Evolutionary conservation across 495 filamentous ascomycete genomes (phyloP).

Genomic region (Hypoxylon intermedium): DNA sequence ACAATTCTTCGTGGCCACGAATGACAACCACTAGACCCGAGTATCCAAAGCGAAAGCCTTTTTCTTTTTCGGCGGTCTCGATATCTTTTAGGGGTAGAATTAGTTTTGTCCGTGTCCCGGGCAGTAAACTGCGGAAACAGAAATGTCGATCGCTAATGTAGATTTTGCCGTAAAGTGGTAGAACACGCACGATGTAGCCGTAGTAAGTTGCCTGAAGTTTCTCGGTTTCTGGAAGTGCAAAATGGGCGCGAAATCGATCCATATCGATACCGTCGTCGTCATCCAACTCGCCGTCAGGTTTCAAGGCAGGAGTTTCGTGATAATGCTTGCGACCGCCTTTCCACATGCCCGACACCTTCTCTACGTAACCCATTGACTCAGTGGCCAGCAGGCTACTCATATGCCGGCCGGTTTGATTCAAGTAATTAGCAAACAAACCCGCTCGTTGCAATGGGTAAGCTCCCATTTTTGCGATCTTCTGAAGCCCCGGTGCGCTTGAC

Average conservation of each 20-base stretch:
- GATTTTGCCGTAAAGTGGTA: slow-evolving; percentile 95
- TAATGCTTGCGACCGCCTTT: slow-evolving; percentile 91
- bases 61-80: slow-evolving; percentile 93
- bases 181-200: slow-evolving; percentile 82
- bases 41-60: slow-evolving; percentile 91
- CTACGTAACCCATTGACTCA: slow-evolving; percentile 96
- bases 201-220: slow-evolving; percentile 91
- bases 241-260: slow-evolving; percentile 86
- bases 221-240: slow-evolving; percentile 83
- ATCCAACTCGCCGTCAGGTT: slow-evolving; percentile 65
- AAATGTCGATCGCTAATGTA: slow-evolving; percentile 91
- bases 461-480: slow-evolving; percentile 76
- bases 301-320: slow-evolving; percentile 71
- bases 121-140: slow-evolving; percentile 91
- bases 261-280: slow-evolving; percentile 68
- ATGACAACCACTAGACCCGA: slow-evolving; percentile 91
- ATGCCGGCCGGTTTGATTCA: slow-evolving; percentile 73
- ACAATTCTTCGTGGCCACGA: slow-evolving; percentile 92
- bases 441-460: slow-evolving; percentile 85
- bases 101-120: slow-evolving; percentile 90
- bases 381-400: slow-evolving; percentile 88
- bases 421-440: slow-evolving; percentile 80
- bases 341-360: slow-evolving; percentile 98
- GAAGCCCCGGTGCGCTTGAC: slow-evolving; percentile 64
- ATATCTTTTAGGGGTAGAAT: slow-evolving; percentile 91